Conservation (phyloP, 345 rosid genomes). For the Gossypium bickii region DNA sequence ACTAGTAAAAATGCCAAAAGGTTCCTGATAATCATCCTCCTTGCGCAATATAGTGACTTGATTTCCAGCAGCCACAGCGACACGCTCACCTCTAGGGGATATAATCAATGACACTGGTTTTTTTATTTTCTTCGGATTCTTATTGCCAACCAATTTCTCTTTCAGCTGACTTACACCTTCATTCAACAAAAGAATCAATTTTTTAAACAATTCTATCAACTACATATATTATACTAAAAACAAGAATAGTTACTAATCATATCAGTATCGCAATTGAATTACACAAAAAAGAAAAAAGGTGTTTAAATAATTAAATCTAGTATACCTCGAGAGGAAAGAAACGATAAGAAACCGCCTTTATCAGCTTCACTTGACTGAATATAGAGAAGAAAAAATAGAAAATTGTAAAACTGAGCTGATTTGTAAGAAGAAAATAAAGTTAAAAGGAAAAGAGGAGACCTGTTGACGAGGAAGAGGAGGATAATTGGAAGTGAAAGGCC, state of each 20-base stretch:
- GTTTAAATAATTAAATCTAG: not conserved
- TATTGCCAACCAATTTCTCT: slow-evolving; percentile 56
- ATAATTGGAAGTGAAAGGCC: slow-evolving; percentile 55
- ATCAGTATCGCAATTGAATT: slow-evolving; percentile 3
- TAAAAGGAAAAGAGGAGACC: slow-evolving; percentile 27
- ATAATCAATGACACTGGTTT: slow-evolving; percentile 51
- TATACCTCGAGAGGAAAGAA: slow-evolving; percentile 47
- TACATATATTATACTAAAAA: not conserved
- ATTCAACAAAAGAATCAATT: slow-evolving; percentile 10
- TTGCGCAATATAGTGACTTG: slow-evolving; percentile 62
- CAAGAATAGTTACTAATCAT: not conserved
- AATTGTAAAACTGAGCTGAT: not conserved
- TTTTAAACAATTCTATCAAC: not conserved
- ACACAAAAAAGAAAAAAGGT: not conserved
- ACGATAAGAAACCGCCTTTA: slow-evolving; percentile 48
- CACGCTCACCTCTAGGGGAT: slow-evolving; percentile 69
- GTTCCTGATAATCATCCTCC: slow-evolving; percentile 66
- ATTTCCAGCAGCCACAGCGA: slow-evolving; percentile 75
- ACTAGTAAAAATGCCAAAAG: slow-evolving; percentile 63
- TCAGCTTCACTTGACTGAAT: slow-evolving; percentile 43
- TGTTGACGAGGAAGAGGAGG: slow-evolving; percentile 68
- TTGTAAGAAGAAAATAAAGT: not conserved
- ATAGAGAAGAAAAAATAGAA: not conserved
- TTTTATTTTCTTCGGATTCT: slow-evolving; percentile 36
- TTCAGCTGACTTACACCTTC: slow-evolving; percentile 63